phyloP scores from a whole-genome alignment of 2,329 filamentous ascomycete species.

The Huntiella moniliformis region DNA sequence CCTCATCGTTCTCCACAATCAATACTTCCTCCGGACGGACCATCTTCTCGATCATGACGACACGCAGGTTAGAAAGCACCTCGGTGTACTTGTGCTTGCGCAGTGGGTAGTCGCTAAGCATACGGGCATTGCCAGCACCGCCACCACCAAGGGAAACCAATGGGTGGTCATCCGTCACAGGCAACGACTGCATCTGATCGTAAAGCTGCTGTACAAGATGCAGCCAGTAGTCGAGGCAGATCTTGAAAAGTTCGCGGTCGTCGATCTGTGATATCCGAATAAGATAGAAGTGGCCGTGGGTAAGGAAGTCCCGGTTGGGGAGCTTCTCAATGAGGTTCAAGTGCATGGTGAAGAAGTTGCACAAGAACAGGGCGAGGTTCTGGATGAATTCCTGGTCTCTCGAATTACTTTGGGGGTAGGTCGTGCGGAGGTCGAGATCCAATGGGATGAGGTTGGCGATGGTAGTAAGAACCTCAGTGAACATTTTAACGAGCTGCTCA shows the following conservation, averaged over 20 bases:
- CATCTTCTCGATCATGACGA: slow-evolving; percentile 99
- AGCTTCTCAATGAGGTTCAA: slow-evolving; percentile 85
- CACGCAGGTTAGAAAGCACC: slow-evolving; percentile 78
- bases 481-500: slow-evolving; percentile 94
- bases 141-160: slow-evolving; percentile 58
- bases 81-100: slow-evolving; percentile 97
- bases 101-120: slow-evolving; percentile 79
- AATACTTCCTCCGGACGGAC: slow-evolving; percentile 92
- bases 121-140: slow-evolving; percentile 65
- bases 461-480: slow-evolving; percentile 84
- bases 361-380: slow-evolving; percentile 86
- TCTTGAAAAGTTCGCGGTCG: slow-evolving; percentile 98
- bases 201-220: slow-evolving; percentile 96
- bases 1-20: slow-evolving; percentile 98
- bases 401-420: slow-evolving; percentile 79
- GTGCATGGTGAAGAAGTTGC: slow-evolving; percentile 92
- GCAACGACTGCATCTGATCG: slow-evolving; percentile 95
- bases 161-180: slow-evolving; percentile 82
- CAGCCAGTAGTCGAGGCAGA: slow-evolving; percentile 96
- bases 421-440: slow-evolving; percentile 72
- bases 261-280: slow-evolving; percentile 98
- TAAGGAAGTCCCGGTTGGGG: slow-evolving; percentile 84
- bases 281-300: slow-evolving; percentile 92
- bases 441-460: slow-evolving; percentile 89
- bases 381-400: slow-evolving; percentile 95